These are phyloP conservation scores for Myochromella boudieri DNA, from an alignment of 768 basidiomycete genomes.

Conservation along the genomic window DNA sequence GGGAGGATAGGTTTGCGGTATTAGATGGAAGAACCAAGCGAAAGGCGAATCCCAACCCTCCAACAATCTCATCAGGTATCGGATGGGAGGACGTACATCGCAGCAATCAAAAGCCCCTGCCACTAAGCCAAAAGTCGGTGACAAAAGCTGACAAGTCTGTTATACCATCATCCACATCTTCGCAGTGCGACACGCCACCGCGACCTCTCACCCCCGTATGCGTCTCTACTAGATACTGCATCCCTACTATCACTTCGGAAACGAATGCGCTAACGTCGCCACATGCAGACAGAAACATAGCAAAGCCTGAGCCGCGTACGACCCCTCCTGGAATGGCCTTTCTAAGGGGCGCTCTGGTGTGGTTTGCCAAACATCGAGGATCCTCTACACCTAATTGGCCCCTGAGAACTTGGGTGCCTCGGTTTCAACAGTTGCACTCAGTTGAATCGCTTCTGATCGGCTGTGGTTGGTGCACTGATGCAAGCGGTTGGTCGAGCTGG, in stretches of 20 bases:
- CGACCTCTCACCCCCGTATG: not conserved
- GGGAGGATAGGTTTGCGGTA: slow-evolving; percentile 40
- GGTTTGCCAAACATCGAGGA: slow-evolving; percentile 27
- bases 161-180: no score
- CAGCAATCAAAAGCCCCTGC: not conserved
- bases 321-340: not conserved
- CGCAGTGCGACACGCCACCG: no score
- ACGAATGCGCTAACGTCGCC: no score
- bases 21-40: slow-evolving; percentile 18
- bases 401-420: slow-evolving; percentile 33
- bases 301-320: not conserved
- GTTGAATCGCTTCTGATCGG: slow-evolving; percentile 45
- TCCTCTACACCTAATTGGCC: slow-evolving; percentile 22
- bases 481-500: slow-evolving; percentile 10
- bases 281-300: not conserved
- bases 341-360: slow-evolving; percentile 24
- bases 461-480: slow-evolving; percentile 40
- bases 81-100: not conserved
- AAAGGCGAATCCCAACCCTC: slow-evolving; percentile 4
- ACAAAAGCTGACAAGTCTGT: not conserved
- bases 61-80: not conserved
- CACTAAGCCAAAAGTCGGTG: not conserved
- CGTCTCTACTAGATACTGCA: not conserved
- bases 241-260: no score
- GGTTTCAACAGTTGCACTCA: slow-evolving; percentile 35